A percentile compares a stretch with the other conserved stretches of the same genome.
Conservation (phyloP, 2,329 filamentous ascomycete genomes). For the Daldinia sp. region DNA sequence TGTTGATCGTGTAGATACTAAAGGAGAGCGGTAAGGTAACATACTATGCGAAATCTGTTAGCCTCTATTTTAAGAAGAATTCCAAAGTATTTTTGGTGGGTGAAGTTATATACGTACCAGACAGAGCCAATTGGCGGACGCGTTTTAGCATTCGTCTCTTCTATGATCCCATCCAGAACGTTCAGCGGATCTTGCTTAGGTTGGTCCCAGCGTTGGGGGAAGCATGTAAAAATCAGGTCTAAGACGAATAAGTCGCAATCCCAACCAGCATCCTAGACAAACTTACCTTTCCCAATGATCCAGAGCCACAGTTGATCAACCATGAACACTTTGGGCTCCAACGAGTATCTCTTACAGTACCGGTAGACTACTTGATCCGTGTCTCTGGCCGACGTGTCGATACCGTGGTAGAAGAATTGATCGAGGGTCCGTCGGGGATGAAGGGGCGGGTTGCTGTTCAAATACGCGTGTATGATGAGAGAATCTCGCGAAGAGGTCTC, state of each 20-base stretch:
- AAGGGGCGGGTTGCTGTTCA: slow-evolving; percentile 59
- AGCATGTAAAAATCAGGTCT: slow-evolving; percentile 70
- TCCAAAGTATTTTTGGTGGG: too few relatives aligned
- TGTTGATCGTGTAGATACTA: background rate
- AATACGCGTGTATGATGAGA: slow-evolving; percentile 62
- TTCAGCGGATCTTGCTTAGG: slow-evolving; percentile 72
- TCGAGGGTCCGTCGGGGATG: slow-evolving; percentile 73
- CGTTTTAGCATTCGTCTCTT: slow-evolving; percentile 74
- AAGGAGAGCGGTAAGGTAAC: slow-evolving; percentile 6
- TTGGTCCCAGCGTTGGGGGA: slow-evolving; percentile 70
- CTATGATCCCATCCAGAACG: slow-evolving; percentile 72
- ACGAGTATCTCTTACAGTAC: slow-evolving; percentile 57
- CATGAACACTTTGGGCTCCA: slow-evolving; percentile 73
- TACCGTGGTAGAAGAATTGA: slow-evolving; percentile 75
- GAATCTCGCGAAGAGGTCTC: slow-evolving; percentile 55
- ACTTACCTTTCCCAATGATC: slow-evolving; percentile 62
- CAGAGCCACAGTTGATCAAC: slow-evolving; percentile 78
- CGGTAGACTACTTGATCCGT: slow-evolving; percentile 74
- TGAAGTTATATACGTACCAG: slow-evolving; percentile 47
- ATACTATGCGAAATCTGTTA: slow-evolving; percentile 30
- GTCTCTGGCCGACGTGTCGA: slow-evolving; percentile 70
- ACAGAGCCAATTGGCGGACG: slow-evolving; percentile 69
- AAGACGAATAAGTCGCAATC: slow-evolving; percentile 31
- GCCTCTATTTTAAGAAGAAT: background rate
- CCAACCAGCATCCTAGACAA: background rate